A percentile compares a stretch with the other conserved stretches of the same genome.
Conservation (phyloP, 2,329 filamentous ascomycete species). For the Trichoderma atrobrunneum region DNA sequence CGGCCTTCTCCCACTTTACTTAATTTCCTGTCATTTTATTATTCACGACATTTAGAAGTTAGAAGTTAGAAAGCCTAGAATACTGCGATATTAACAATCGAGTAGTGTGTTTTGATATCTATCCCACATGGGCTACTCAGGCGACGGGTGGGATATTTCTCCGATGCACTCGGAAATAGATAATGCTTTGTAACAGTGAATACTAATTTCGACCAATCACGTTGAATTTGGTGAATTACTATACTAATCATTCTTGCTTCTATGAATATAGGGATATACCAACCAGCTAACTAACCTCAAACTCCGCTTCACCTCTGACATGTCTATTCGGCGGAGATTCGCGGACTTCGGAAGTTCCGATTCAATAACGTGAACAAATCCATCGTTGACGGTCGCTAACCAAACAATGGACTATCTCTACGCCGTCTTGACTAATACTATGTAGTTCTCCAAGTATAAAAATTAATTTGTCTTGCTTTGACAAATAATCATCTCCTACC, state of each 20-base stretch:
- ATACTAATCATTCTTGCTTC: background rate
- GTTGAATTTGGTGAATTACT: background rate
- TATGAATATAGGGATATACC: background rate
- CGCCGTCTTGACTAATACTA: background rate
- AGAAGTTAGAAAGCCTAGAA: too few species aligned
- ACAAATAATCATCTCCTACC: background rate
- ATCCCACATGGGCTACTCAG: background rate
- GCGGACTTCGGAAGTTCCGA: background rate
- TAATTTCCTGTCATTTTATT: too few species aligned
- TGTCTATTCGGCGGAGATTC: background rate
- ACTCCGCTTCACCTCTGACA: background rate
- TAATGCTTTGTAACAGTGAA: background rate
- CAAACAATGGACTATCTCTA: background rate
- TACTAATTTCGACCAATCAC: background rate
- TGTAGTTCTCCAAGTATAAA: background rate
- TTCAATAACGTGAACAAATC: background rate
- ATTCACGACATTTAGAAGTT: too few species aligned
- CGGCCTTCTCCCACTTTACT: too few species aligned
- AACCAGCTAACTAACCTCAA: background rate
- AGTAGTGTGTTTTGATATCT: background rate
- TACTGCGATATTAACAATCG: background rate
- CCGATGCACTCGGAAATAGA: background rate
- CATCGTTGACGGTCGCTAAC: background rate
- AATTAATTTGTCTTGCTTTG: background rate
- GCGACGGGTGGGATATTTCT: background rate